Evolutionary conservation across 768 basidiomycete species (phyloP).

Genomic region (Mycena haematopus): DNA sequence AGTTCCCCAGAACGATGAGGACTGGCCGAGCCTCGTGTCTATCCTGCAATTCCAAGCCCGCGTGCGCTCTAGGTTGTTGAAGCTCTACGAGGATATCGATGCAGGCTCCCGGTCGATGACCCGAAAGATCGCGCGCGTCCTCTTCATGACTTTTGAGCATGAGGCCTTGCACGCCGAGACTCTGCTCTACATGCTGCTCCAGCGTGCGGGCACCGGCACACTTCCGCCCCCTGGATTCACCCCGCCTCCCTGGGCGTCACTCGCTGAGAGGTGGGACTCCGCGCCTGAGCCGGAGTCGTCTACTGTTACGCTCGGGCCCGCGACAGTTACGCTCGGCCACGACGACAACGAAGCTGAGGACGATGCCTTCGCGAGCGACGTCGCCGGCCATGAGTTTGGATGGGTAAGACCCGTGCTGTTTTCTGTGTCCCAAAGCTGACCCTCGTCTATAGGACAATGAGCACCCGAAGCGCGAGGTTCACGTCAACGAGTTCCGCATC

Average conservation of each 20-base stretch:
- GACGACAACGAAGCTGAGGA: conserved; percentile 84
- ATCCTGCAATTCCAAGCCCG: conserved; percentile 83
- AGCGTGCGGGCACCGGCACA: conserved; percentile 78
- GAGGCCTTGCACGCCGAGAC: conserved; percentile 93
- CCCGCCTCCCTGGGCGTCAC: conserved; percentile 71
- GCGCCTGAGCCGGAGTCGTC: conserved; percentile 48
- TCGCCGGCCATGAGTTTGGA: conserved; percentile 63
- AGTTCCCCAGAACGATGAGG: conserved; percentile 79
- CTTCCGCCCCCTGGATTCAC: conserved; percentile 79
- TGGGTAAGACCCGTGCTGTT: conserved; percentile 16
- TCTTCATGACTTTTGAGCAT: conserved; percentile 93
- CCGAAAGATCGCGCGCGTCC: conserved; percentile 73
- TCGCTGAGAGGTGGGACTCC: conserved; percentile 56
- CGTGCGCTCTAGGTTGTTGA: conserved; percentile 74
- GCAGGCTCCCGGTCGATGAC: conserved; percentile 58
- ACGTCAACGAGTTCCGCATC: conserved; percentile 74
- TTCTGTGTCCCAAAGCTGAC: neutral
- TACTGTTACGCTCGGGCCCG: conserved; percentile 65
- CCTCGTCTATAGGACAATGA: conserved; percentile 70
- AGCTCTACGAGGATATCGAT: conserved; percentile 75
- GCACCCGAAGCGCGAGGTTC: conserved; percentile 66
- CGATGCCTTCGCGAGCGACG: conserved; percentile 35
- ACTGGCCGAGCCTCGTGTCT: conserved; percentile 80
- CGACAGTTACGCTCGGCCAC: conserved; percentile 73
- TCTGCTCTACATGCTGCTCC: conserved; percentile 92